phyloP scores from a whole-genome alignment of 139 green algal species.

The Chlamydomonas incerta region DNA sequence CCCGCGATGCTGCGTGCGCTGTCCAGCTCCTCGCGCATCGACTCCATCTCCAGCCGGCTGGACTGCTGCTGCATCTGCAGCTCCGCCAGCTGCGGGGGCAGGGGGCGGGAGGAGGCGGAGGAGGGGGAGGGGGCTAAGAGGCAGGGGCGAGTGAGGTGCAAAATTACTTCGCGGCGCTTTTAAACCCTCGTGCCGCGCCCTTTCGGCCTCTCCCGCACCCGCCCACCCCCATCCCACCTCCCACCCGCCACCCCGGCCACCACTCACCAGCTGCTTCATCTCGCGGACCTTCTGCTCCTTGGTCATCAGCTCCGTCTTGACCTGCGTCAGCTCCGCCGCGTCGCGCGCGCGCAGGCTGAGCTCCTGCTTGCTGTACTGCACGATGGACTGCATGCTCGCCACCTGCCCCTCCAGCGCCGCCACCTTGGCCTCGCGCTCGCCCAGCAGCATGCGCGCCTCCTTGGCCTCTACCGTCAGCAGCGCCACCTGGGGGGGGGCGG shows the following conservation, averaged over 20 bases:
- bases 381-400: slow-evolving; percentile 37
- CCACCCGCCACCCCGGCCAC: not conserved
- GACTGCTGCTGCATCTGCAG: slow-evolving; percentile 44
- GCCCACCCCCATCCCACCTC: no score
- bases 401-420: slow-evolving; percentile 44
- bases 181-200: no score
- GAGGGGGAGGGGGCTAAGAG: not conserved
- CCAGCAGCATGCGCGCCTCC: slow-evolving; percentile 40
- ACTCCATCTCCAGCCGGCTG: slow-evolving; percentile 28
- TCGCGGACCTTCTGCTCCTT: slow-evolving; percentile 48
- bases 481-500: slow-evolving; percentile 4
- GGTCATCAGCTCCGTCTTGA: slow-evolving; percentile 14
- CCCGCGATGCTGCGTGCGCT: slow-evolving; percentile 11
- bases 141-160: no score
- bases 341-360: slow-evolving; percentile 38
- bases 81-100: slow-evolving; percentile 12
- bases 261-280: slow-evolving; percentile 47
- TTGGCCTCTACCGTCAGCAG: slow-evolving; percentile 47
- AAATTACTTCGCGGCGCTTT: no score
- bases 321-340: slow-evolving; percentile 36
- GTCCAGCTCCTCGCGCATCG: slow-evolving; percentile 40
- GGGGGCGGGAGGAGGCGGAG: not conserved
- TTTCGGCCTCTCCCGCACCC: no score
- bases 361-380: slow-evolving; percentile 48
- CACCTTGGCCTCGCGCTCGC: slow-evolving; percentile 35